Conservation (phyloP, 345 rosid species). For the Rhodamnia argentea region DNA sequence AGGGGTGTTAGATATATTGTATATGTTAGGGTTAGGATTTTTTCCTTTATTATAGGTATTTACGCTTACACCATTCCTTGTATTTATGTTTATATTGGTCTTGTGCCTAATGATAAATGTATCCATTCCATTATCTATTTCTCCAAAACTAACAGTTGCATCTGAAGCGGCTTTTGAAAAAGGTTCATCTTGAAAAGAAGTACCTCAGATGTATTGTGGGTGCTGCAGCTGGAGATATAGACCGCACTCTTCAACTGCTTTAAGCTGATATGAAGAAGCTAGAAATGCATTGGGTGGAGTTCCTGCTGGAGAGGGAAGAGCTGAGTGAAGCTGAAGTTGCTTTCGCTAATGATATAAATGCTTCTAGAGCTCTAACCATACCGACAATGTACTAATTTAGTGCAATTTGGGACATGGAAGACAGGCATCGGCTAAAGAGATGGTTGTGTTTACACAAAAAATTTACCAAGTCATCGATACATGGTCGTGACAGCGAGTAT, state of each 20-base stretch:
- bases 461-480: background rate
- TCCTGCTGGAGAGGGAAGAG: constrained; percentile 46
- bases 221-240: constrained; percentile 26
- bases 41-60: too few species aligned
- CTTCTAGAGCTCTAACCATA: constrained; percentile 55
- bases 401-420: constrained; percentile 87
- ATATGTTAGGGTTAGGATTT: too few species aligned
- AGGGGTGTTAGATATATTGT: too few species aligned
- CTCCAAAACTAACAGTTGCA: background rate
- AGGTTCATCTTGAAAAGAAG: constrained; percentile 16
- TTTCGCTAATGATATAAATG: constrained; percentile 63
- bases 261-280: constrained; percentile 66
- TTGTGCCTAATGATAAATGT: background rate
- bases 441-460: constrained; percentile 29
- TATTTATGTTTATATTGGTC: too few species aligned
- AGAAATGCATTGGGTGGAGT: constrained; percentile 50
- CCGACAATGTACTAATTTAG: constrained; percentile 55
- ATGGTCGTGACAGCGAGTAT: too few species aligned
- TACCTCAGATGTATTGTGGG: constrained; percentile 44
- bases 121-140: too few species aligned
- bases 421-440: constrained; percentile 78
- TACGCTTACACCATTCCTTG: too few species aligned
- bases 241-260: constrained; percentile 40
- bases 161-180: constrained; percentile 5
- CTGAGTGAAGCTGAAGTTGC: constrained; percentile 60